Evolutionary conservation across 129 eudicot genomes (phyloP).

Genomic region (Oenanthe sinensis): DNA sequence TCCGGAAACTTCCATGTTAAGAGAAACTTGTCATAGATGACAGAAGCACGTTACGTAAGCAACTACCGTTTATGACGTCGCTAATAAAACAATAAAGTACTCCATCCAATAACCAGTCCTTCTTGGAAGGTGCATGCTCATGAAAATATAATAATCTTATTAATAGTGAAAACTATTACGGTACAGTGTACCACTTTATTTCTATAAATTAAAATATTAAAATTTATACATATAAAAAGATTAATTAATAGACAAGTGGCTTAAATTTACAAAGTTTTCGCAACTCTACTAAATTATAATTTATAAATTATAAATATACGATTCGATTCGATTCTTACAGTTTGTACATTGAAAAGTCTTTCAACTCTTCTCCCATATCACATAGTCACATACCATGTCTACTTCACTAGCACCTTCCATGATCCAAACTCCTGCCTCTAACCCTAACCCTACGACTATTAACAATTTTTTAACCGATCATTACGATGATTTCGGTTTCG

Average conservation of each 20-base stretch:
- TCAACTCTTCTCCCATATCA: background rate
- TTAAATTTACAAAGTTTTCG: too few relatives aligned
- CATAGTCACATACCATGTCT: background rate
- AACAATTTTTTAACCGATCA: background rate
- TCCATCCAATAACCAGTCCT: background rate
- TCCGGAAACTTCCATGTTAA: too few relatives aligned
- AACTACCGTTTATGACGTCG: background rate
- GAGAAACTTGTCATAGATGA: background rate
- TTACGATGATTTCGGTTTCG: background rate
- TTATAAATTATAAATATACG: too few relatives aligned
- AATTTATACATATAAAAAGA: too few relatives aligned
- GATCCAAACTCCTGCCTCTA: constrained; percentile 1
- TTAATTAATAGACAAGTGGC: background rate
- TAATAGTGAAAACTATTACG: background rate
- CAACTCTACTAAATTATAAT: too few relatives aligned
- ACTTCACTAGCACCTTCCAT: constrained; percentile 19
- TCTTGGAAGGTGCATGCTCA: constrained; percentile 8
- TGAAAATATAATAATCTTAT: background rate
- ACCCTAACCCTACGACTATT: background rate
- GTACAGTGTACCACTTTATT: too few relatives aligned
- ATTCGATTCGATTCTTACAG: too few relatives aligned
- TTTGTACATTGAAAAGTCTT: background rate
- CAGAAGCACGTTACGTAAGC: background rate
- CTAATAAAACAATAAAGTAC: background rate
- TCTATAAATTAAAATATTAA: too few relatives aligned